Evolutionary conservation across 768 basidiomycete species (phyloP).

Genomic region (Termitomyces sp.): DNA sequence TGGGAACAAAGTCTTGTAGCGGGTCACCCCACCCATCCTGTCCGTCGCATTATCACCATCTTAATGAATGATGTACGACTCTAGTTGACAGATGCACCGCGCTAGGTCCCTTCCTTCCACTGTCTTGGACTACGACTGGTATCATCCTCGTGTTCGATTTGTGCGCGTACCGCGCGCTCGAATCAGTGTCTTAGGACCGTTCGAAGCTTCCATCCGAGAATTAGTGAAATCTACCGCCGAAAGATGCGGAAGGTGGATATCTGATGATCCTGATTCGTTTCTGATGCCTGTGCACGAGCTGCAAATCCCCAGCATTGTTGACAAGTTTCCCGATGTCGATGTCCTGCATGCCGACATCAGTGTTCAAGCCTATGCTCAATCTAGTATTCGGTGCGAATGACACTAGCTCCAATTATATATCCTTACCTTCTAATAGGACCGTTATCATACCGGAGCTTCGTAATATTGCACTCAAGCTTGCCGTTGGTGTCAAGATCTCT

Average conservation of each 20-base stretch:
- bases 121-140: slow-evolving; percentile 43
- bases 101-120: slow-evolving; percentile 35
- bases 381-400: slow-evolving; percentile 42
- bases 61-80: neutral
- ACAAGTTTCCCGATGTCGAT: slow-evolving; percentile 36
- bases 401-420: neutral
- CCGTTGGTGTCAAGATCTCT: slow-evolving; percentile 52
- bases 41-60: slow-evolving; percentile 16
- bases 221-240: slow-evolving; percentile 28
- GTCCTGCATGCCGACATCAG: slow-evolving; percentile 35
- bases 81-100: slow-evolving; percentile 44
- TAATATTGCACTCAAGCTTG: slow-evolving; percentile 41
- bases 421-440: slow-evolving; percentile 26
- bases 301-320: slow-evolving; percentile 38
- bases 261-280: slow-evolving; percentile 22
- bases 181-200: slow-evolving; percentile 36
- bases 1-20: slow-evolving; percentile 57
- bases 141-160: slow-evolving; percentile 45
- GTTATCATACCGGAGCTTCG: slow-evolving; percentile 39
- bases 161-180: slow-evolving; percentile 31
- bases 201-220: slow-evolving; percentile 27
- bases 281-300: slow-evolving; percentile 51
- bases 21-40: slow-evolving; percentile 57
- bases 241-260: slow-evolving; percentile 20
- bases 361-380: slow-evolving; percentile 40